Evolutionary conservation across 257 asterid genomes (phyloP), one percentile per base, ranked within the genome.

Genomic region (Coffea eugenioides): DNA sequence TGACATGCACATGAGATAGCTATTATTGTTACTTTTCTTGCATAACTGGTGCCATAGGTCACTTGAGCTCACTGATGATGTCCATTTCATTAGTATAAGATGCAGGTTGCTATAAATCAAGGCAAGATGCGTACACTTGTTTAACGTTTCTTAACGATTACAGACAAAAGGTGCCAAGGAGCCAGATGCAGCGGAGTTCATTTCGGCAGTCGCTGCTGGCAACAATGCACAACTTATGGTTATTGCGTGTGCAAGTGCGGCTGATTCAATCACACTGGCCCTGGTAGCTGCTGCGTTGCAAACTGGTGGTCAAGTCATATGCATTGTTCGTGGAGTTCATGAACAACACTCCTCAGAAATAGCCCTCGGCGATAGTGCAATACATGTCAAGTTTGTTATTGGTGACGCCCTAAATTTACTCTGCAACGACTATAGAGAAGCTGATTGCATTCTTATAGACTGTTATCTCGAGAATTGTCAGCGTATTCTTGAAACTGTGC

Each of bases 181-280:
- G 79, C 95, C 97, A 13, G 90, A 90, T 51, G 92, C 87, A 9
- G 88, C 89, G 0, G 97, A 90, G 83, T 93, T 93, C 90, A 91
- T 93, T n/a, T 91, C 97, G 2, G 95, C 97, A 48, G 80, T 91
- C 8, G 97, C 95, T 0, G 97, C 97, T 1, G 97, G 97, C 15
- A 90, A 89, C 87, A 93, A 88, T 36, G 91, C 88, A 39, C 90
- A 84, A 36, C 83, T 88, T 57, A 89, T 85, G 89, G 90, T 89
- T 31, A 86, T 89, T 0, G 97, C 92, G 0, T 89, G 97, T 80
- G 83, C 88, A 5, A 84, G 79, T 9, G 74, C 91, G 0, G 90
- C 87, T 0, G 91, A 86, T 34, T 83, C 88, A 86, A 83, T 88
- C 77, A 62, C 83, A 36, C 79, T 87, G 5, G 94, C 97, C 64